A percentile compares a stretch with the other conserved stretches of the same genome.
phyloP scores from a whole-genome alignment of 2,329 filamentous ascomycete species.

The Dothideomycetes sp. region DNA sequence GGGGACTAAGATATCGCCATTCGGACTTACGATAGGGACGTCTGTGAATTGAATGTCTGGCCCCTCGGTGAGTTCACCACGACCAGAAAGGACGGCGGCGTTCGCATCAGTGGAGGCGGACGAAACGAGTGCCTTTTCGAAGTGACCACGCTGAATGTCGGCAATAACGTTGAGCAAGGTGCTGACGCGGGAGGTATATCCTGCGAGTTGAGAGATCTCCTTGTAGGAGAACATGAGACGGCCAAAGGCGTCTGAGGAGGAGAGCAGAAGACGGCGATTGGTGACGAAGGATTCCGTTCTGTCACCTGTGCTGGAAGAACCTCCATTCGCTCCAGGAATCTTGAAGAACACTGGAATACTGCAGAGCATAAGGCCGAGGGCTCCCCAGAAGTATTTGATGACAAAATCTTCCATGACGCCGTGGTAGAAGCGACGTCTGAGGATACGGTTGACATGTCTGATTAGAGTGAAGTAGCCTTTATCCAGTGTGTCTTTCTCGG shows the following conservation, averaged over 20 bases:
- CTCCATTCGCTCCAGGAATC: constrained; percentile 61
- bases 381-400: constrained; percentile 99
- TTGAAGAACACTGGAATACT: constrained; percentile 95
- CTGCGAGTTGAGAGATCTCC: constrained; percentile 89
- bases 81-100: constrained; percentile 67
- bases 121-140: constrained; percentile 93
- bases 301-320: constrained; percentile 34
- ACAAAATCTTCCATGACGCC: constrained; percentile 99
- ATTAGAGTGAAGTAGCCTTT: constrained; percentile 99
- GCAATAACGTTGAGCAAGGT: constrained; percentile 88
- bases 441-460: constrained; percentile 95
- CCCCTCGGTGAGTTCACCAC: constrained; percentile 74
- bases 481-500: constrained; percentile 90
- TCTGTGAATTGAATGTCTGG: constrained; percentile 73
- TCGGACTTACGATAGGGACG: constrained; percentile 93
- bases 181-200: constrained; percentile 86
- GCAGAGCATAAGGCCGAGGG: constrained; percentile 80
- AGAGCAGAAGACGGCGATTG: constrained; percentile 81
- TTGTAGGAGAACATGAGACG: constrained; percentile 97
- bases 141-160: constrained; percentile 79
- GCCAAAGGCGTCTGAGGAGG: constrained; percentile 89
- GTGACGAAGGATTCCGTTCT: constrained; percentile 64
- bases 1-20: constrained; percentile 82
- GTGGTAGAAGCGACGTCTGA: constrained; percentile 84
- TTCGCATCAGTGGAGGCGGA: constrained; percentile 75